phyloP scores from a whole-genome alignment of 768 basidiomycete genomes.

The Candolleomyces efflorescens region DNA sequence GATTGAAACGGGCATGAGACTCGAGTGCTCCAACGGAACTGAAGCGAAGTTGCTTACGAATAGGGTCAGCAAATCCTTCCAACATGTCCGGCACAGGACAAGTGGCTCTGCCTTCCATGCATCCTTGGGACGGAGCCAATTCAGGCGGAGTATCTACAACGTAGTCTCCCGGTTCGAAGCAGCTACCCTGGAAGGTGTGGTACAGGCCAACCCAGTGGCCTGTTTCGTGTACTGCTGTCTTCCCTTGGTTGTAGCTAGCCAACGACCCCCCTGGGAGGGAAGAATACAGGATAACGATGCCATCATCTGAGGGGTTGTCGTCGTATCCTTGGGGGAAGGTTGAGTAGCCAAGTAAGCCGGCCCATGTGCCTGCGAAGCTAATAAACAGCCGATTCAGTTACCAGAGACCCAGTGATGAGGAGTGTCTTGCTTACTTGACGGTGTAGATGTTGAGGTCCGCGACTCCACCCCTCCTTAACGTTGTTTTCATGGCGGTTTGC shows the following conservation, averaged over 20 bases:
- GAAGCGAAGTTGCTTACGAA: conserved; percentile 13
- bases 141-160: conserved; percentile 38
- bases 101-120: conserved; percentile 20
- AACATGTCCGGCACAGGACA: conserved; percentile 13
- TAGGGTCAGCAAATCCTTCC: conserved; percentile 8
- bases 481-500: conserved; percentile 34
- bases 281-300: conserved; percentile 27
- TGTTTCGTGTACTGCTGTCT: conserved; percentile 41
- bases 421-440: not conserved
- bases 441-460: conserved; percentile 34
- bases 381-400: conserved; percentile 13
- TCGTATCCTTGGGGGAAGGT: conserved; percentile 37
- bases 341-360: conserved; percentile 38
- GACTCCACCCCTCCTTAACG: conserved; percentile 31
- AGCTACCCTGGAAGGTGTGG: conserved; percentile 42
- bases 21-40: not conserved
- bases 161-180: conserved; percentile 30
- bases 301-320: conserved; percentile 30
- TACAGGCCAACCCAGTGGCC: conserved; percentile 47
- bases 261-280: conserved; percentile 30
- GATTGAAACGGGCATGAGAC: not conserved
- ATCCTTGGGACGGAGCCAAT: conserved; percentile 27
- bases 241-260: conserved; percentile 27
- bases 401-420: not conserved
- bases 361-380: conserved; percentile 18